A percentile compares a stretch with the other conserved stretches of the same genome.
Conservation (phyloP, 2,329 filamentous ascomycete genomes). For the Blastomyces gilchristii region DNA sequence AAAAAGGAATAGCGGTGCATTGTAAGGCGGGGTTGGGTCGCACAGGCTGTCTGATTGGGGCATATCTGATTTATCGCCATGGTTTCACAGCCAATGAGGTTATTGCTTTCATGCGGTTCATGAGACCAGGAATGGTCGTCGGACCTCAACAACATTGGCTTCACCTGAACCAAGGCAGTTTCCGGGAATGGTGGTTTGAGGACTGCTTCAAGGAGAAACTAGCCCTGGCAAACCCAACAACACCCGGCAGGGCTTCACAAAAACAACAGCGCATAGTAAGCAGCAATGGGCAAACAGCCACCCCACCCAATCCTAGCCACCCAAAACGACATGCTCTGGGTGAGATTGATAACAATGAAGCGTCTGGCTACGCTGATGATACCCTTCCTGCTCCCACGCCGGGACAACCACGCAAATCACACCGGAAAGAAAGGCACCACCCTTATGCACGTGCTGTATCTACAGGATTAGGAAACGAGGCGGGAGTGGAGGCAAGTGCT, state of each 20-base stretch:
- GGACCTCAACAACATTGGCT: slow-evolving; percentile 98
- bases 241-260: slow-evolving; percentile 43
- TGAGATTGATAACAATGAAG: slow-evolving; percentile 77
- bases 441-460: slow-evolving; percentile 55
- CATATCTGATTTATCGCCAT: slow-evolving; percentile 93
- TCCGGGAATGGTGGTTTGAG: slow-evolving; percentile 95
- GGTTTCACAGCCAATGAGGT: slow-evolving; percentile 96
- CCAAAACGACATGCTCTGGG: slow-evolving; percentile 78
- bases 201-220: slow-evolving; percentile 71
- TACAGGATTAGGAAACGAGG: slow-evolving; percentile 31
- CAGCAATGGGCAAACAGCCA: slow-evolving; percentile 62
- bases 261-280: slow-evolving; percentile 50
- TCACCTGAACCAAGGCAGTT: slow-evolving; percentile 89
- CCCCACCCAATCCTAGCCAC: slow-evolving; percentile 69
- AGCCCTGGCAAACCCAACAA: slow-evolving; percentile 46
- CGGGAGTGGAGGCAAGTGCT: slow-evolving; percentile 19
- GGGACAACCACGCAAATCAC: slow-evolving; percentile 85
- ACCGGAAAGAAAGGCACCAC: slow-evolving; percentile 64
- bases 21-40: slow-evolving; percentile 95
- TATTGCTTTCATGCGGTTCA: slow-evolving; percentile 97
- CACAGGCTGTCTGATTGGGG: slow-evolving; percentile 91
- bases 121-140: slow-evolving; percentile 97
- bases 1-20: slow-evolving; percentile 91
- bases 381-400: slow-evolving; percentile 91
- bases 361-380: slow-evolving; percentile 52